Evolutionary conservation across 331 rosid species (phyloP).

Genomic region (Saraca asoca): DNA sequence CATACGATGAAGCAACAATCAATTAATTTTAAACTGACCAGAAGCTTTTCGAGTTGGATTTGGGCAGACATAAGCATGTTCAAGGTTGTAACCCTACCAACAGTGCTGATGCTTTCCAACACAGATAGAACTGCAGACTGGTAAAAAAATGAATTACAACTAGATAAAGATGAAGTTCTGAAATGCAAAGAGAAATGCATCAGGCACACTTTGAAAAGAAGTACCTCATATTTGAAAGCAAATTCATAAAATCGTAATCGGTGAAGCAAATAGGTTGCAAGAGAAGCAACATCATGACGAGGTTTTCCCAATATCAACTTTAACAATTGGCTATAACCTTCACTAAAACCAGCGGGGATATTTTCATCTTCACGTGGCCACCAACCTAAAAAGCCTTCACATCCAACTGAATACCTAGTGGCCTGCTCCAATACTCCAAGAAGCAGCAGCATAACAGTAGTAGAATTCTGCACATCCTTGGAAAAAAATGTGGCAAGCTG

Average conservation of each 20-base stretch:
- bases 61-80: slow-evolving; percentile 70
- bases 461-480: slow-evolving; percentile 56
- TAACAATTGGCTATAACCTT: slow-evolving; percentile 78
- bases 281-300: slow-evolving; percentile 90
- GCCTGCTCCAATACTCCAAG: slow-evolving; percentile 91
- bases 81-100: slow-evolving; percentile 65
- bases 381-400: slow-evolving; percentile 97
- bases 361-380: slow-evolving; percentile 92
- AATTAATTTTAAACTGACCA: slow-evolving; percentile 71
- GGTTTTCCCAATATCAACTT: slow-evolving; percentile 81
- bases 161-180: slow-evolving; percentile 36
- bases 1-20: slow-evolving; percentile 31
- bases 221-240: slow-evolving; percentile 90
- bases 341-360: slow-evolving; percentile 68
- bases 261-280: slow-evolving; percentile 78
- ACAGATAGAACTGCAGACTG: slow-evolving; percentile 89
- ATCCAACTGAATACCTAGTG: slow-evolving; percentile 81
- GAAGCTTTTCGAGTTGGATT: slow-evolving; percentile 70
- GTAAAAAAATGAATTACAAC: slow-evolving; percentile 48
- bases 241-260: slow-evolving; percentile 90
- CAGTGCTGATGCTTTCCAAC: slow-evolving; percentile 63
- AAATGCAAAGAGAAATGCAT: slow-evolving; percentile 14
- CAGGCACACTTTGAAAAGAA: slow-evolving; percentile 37
- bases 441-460: slow-evolving; percentile 65
- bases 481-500: slow-evolving; percentile 58